Percentiles rank a stretch among this genome's conserved stretches.
phyloP scores from a whole-genome alignment of 148 eudicot species.

The Silene uniflora region DNA sequence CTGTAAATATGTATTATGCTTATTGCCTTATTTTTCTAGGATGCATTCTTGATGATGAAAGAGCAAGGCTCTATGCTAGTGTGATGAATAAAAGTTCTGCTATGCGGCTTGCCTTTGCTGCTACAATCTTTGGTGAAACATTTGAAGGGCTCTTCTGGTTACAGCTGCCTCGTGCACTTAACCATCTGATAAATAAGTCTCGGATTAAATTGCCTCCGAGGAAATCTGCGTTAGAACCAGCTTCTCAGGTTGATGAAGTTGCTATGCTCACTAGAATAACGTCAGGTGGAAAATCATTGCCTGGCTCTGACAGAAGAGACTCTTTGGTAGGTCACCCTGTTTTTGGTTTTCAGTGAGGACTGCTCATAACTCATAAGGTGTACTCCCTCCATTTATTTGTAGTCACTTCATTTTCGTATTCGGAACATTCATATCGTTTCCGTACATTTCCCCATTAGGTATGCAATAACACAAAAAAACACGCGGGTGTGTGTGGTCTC shows the following conservation, averaged over 20 bases:
- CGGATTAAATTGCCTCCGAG: constrained; percentile 53
- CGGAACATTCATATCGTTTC: background rate
- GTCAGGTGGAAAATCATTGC: constrained; percentile 61
- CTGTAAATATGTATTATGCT: constrained; percentile 17
- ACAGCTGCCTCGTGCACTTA: constrained; percentile 80
- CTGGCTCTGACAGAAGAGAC: constrained; percentile 52
- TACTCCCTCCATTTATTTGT: background rate
- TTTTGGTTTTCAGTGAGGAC: constrained; percentile 12
- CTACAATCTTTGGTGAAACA: constrained; percentile 92
- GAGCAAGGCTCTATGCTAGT: constrained; percentile 73
- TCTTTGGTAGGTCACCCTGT: constrained; percentile 45
- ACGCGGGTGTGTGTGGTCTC: background rate
- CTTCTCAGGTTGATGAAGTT: constrained; percentile 58
- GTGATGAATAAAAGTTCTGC: constrained; percentile 66
- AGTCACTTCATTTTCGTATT: background rate
- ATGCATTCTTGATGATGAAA: constrained; percentile 89
- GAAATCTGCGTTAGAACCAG: constrained; percentile 41
- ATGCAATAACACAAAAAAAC: background rate
- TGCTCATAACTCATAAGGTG: background rate
- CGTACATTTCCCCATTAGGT: background rate
- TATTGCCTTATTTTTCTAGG: constrained; percentile 36
- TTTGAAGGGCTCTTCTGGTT: constrained; percentile 94
- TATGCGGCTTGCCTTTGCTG: constrained; percentile 87
- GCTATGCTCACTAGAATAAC: constrained; percentile 69
- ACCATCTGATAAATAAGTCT: constrained; percentile 65